phyloP scores from a whole-genome alignment of 768 basidiomycete species.

The Albatrellus ellisii region DNA sequence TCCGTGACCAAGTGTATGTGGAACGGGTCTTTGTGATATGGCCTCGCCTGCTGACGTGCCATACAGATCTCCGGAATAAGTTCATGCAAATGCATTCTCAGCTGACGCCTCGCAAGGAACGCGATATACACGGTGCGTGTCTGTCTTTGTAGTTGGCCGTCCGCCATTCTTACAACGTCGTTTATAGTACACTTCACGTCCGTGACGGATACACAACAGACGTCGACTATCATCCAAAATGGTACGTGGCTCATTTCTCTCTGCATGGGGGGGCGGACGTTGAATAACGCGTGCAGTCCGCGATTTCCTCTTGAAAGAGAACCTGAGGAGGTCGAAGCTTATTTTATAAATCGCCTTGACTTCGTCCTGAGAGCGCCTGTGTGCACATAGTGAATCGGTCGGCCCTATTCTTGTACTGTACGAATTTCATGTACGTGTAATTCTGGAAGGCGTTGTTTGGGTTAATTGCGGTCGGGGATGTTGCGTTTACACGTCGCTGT shows the following conservation, averaged over 20 bases:
- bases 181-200: conserved; percentile 61
- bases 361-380: too few species aligned
- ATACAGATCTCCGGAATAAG: conserved; percentile 57
- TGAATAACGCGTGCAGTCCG: conserved; percentile 30
- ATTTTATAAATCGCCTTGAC: too few species aligned
- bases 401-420: too few species aligned
- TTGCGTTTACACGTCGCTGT: too few species aligned
- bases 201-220: conserved; percentile 69
- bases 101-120: conserved; percentile 46
- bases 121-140: conserved; percentile 57
- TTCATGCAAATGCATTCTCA: conserved; percentile 64
- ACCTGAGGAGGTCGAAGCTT: conserved; percentile 23
- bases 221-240: conserved; percentile 57
- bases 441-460: too few species aligned
- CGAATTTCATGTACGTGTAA: too few species aligned
- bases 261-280: background rate
- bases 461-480: too few species aligned
- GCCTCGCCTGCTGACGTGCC: background rate
- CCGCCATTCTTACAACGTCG: background rate
- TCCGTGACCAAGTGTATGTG: conserved; percentile 58
- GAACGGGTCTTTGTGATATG: background rate
- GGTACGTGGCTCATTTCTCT: conserved; percentile 30
- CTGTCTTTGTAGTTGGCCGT: background rate
- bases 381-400: too few species aligned
- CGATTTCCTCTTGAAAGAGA: conserved; percentile 44